These are phyloP conservation scores for Pachysandra terminalis DNA, from an alignment of 164 flowering plant genomes.

Conservation along the genomic window DNA sequence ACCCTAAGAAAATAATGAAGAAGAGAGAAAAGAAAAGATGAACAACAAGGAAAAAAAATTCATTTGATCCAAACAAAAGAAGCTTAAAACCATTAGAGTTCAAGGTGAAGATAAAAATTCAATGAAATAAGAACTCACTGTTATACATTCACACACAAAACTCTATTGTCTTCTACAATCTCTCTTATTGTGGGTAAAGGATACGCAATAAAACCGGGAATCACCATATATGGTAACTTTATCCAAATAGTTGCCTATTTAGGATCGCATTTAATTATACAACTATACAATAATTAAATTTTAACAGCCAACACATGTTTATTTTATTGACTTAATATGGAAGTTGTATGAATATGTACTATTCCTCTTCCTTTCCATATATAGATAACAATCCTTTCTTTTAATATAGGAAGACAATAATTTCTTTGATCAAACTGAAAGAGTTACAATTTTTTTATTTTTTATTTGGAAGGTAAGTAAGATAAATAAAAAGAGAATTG, in stretches of 20 bases:
- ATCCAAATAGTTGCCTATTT: background rate
- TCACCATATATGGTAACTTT: conserved; percentile 6
- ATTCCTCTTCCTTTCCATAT: too few species aligned
- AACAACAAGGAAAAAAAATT: background rate
- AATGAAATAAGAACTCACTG: background rate
- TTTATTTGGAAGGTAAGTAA: too few species aligned
- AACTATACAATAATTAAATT: background rate
- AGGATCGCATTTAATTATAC: conserved; percentile 6
- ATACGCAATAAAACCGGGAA: conserved; percentile 2
- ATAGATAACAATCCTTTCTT: too few species aligned
- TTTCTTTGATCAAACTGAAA: too few species aligned
- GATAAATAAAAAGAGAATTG: too few species aligned
- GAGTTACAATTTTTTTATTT: too few species aligned
- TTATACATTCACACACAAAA: background rate
- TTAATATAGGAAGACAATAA: too few species aligned
- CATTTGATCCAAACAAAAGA: background rate
- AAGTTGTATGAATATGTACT: too few species aligned
- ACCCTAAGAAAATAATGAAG: background rate
- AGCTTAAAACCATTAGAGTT: background rate
- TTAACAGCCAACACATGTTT: background rate
- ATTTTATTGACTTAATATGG: background rate
- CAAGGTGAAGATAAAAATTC: background rate
- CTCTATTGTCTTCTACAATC: background rate
- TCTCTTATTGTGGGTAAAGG: background rate
- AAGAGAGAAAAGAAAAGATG: background rate